These are phyloP conservation scores for Kondoa malvinella DNA, from an alignment of 768 basidiomycete species.

Conservation along the genomic window DNA sequence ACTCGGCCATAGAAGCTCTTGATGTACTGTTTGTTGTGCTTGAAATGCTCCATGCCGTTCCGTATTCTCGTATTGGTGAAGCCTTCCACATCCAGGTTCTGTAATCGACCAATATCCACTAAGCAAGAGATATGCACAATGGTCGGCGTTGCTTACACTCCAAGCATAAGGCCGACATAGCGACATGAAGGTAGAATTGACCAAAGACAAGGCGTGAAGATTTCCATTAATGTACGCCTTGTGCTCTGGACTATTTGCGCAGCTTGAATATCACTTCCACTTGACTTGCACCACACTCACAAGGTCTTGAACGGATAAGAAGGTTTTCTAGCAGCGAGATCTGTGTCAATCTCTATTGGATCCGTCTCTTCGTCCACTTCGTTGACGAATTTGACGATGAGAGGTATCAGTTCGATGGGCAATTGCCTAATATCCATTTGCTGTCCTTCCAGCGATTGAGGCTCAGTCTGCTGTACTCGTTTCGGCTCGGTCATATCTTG, in stretches of 20 bases:
- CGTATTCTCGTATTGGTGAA: neutral
- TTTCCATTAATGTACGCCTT: neutral
- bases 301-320: neutral
- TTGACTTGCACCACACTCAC: neutral
- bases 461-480: neutral
- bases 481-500: neutral
- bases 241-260: neutral
- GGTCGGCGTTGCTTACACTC: too few species aligned
- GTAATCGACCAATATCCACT: too few species aligned
- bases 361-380: neutral
- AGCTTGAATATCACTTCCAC: neutral
- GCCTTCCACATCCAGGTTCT: neutral
- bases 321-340: neutral
- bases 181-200: neutral
- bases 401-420: neutral
- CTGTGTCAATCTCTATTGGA: neutral
- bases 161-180: neutral
- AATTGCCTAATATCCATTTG: neutral
- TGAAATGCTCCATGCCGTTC: neutral
- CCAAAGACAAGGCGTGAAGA: neutral
- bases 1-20: neutral
- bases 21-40: neutral
- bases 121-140: too few species aligned
- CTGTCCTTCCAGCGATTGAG: neutral
- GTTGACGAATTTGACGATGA: neutral